Evolutionary conservation across 768 basidiomycete genomes (phyloP), one percentile per base, ranked within the genome.

Genomic region (Naganishia onofrii): DNA sequence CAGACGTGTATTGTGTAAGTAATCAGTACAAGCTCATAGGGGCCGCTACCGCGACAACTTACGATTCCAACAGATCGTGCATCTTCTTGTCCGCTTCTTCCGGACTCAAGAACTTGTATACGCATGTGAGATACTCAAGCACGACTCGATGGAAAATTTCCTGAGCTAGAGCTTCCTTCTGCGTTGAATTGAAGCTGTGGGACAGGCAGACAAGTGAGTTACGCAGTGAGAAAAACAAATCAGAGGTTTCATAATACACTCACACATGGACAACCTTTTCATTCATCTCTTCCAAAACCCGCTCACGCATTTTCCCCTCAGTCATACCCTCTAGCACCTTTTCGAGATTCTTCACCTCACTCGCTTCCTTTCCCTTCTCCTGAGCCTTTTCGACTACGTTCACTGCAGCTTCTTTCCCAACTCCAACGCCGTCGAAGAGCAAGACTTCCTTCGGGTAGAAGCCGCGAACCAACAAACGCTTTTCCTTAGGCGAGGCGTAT

Each of bases 391-490:
- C 31, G 85, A 87, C 78, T 85, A 88, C 5, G 86, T 85, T 63
- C 7, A 44, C 60, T 34, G 60, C 36, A 17, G 82, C 82, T 71
- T 87, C 89, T 77, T 87, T 77, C 31, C 66, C 75, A 1, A 72
- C 74, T 21, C 85, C 85, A 0, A 84, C 85, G 19, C 71, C 68
- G 42, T 78, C 81, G 80, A 95, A 92, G 34, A 97, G 81, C 2
- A 85, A 83, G 0, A 88, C 88, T 79, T 97, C 93, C 78, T 90
- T 91, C 17, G 93, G 93, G 73, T 93, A 97, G 72, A 96, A 92
- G 71, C 93, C 91, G 21, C 89, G 87, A 7, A 95, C 82, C 6
- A 97, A 84, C 26, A 92, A 83, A 0, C 88, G 85, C 23, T 91
- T 87, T 75, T 95, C 92, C 73, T 90, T 90, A 0, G 91, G 87